Evolutionary conservation across 176 grass and related monocot species (phyloP).

Genomic region (Zea mays): DNA sequence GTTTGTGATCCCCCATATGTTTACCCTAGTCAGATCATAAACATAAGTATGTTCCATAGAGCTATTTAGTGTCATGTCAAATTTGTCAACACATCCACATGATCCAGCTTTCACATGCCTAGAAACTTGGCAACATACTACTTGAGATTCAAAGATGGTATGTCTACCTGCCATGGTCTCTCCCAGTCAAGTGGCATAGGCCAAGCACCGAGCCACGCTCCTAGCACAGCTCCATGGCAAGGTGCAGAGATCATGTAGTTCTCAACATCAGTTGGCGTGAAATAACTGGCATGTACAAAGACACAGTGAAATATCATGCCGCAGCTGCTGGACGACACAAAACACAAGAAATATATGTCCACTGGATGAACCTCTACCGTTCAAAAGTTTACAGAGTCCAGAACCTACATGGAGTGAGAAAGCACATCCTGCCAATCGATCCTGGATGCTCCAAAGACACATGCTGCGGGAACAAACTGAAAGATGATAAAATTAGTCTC

Average conservation of each 20-base stretch:
- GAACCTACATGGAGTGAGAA: conserved; percentile 66
- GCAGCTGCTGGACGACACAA: background rate
- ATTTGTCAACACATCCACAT: conserved; percentile 4
- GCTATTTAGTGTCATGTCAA: background rate
- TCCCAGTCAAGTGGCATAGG: conserved; percentile 99
- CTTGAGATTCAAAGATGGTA: background rate
- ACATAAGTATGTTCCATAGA: background rate
- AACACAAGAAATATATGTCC: conserved; percentile 8
- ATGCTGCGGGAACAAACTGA: conserved; percentile 86
- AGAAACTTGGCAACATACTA: background rate
- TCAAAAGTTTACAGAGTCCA: conserved; percentile 11
- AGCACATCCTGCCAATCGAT: conserved; percentile 67
- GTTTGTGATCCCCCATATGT: background rate
- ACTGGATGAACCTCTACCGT: background rate
- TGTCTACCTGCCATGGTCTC: conserved; percentile 81
- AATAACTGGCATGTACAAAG: conserved; percentile 39
- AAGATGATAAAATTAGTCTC: conserved; percentile 33
- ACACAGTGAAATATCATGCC: conserved; percentile 7
- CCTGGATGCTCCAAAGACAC: conserved; percentile 80
- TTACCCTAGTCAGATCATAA: no score
- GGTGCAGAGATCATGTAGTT: conserved; percentile 81
- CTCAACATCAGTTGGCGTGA: conserved; percentile 45
- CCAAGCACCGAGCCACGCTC: conserved; percentile 93
- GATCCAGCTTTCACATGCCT: background rate
- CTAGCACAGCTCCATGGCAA: conserved; percentile 77